Conservation (phyloP, 305 asterid species). For the Fraxinus platypoda region DNA sequence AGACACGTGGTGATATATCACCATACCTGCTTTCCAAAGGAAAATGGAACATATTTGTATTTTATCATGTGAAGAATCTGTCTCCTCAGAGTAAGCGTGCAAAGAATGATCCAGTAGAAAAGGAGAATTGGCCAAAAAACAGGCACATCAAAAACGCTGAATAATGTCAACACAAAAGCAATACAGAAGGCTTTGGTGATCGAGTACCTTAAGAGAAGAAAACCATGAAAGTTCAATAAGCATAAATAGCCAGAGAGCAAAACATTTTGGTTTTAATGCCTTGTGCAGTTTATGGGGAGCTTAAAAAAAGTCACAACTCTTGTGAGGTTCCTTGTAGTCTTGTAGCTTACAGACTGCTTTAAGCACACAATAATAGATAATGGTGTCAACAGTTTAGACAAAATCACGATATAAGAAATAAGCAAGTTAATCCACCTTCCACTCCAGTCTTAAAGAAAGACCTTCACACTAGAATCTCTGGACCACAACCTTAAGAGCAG, state of each 20-base stretch:
- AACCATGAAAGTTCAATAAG: constrained; percentile 20
- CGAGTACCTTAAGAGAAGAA: constrained; percentile 51
- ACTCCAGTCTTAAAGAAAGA: neutral
- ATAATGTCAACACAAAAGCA: constrained; percentile 61
- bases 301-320: neutral
- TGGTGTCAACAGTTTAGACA: neutral
- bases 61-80: constrained; percentile 67
- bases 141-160: constrained; percentile 60
- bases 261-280: neutral
- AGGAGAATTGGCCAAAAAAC: constrained; percentile 80
- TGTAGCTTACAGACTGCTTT: neutral
- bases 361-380: neutral
- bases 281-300: neutral
- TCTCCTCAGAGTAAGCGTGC: constrained; percentile 50
- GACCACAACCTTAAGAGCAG: neutral
- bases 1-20: neutral
- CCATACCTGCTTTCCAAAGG: constrained; percentile 64
- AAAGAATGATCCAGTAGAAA: constrained; percentile 63
- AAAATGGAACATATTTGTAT: constrained; percentile 60
- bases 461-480: neutral
- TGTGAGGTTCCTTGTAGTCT: neutral
- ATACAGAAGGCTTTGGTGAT: constrained; percentile 63
- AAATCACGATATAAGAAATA: neutral
- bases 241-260: neutral
- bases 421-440: neutral